Base-by-base conservation (phyloP, 164 flowering plant species). In the Santalum album region DNA sequence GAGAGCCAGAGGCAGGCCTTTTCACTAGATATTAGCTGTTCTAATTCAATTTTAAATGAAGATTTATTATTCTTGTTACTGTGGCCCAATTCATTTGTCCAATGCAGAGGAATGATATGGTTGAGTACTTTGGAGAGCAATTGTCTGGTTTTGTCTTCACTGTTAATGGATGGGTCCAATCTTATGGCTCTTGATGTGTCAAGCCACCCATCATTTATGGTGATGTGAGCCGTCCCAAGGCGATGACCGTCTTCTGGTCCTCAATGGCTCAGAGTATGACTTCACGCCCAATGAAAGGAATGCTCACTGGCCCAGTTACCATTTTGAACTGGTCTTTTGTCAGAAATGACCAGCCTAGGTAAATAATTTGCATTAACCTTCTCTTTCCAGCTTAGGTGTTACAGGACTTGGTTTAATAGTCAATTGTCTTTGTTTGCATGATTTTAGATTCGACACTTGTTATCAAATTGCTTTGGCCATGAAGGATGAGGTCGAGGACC, bases 181-280 rank as follows among this genome's bases (percentile, higher is more conserved):
- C 86, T 12, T 83, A 83, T 50, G 90, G 90, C 1, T 83, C 90
- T 40, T 82, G 90, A 5, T 83, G 90, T 66, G 90, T 83, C 53
- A 83, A 83, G 62, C 90, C 90, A 43, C 90, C 90, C 3, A 77
- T 83, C 70, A 83, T 83, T 67, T 81, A 75, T 48, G 90, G 90
- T 70, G 90, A 83, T 74, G 86, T 83, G 25, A 78, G 86, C 70
- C 82, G 90, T 34, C 90, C 90, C 47, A 75, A 75, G 57, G 56
- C 90, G 36, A 83, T 83, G 84, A 83, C 90, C 2, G 84, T 83
- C 53, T 78, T 80, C 77, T 83, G 90, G 90, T 83, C 90, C 16
- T 64, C 82, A 11, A 56, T 54, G 21, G 86, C 86, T 15, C 90
- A 83, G 72, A 78, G 84, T 69, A 72, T 83, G 78, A 83, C 90